Conservation (phyloP, 495 filamentous ascomycete genomes). For the Penicillium goetzii region DNA sequence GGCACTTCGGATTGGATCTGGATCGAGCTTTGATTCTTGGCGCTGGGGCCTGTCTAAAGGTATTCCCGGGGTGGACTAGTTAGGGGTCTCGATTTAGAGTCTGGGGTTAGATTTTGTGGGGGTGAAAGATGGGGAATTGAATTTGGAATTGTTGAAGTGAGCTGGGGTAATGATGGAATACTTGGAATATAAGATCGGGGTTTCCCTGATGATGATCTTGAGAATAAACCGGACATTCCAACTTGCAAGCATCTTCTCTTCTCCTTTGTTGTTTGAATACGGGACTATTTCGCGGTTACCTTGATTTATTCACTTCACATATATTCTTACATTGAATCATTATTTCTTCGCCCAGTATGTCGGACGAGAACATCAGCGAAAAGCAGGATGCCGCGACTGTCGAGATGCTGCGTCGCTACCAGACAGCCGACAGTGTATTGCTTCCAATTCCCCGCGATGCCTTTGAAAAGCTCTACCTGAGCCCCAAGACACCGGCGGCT, state of each 20-base stretch:
- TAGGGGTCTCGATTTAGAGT: conserved; percentile 4
- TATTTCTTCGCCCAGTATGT: conserved; percentile 20
- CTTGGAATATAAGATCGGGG: conserved; percentile 11
- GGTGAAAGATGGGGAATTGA: background rate
- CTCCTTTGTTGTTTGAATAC: background rate
- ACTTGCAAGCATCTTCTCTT: background rate
- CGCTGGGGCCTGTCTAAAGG: conserved; percentile 1
- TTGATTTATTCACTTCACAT: background rate
- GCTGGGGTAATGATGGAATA: background rate
- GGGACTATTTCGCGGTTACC: background rate
- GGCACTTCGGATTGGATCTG: conserved; percentile 6
- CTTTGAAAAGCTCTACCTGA: conserved; percentile 77
- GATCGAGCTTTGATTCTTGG: background rate
- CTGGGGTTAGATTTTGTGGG: conserved; percentile 2
- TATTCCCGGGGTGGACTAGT: background rate
- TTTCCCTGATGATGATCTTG: background rate
- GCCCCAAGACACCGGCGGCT: conserved; percentile 55
- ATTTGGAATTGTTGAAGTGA: conserved; percentile 1
- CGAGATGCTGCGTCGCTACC: conserved; percentile 36
- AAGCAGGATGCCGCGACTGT: conserved; percentile 25
- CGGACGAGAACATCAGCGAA: conserved; percentile 29
- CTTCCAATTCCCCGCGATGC: conserved; percentile 56
- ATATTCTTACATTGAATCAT: background rate
- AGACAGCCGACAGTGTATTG: conserved; percentile 42
- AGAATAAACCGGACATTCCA: background rate